These are phyloP conservation scores for Vitis rupestris DNA, from an alignment of 164 flowering plant genomes.

Conservation along the genomic window DNA sequence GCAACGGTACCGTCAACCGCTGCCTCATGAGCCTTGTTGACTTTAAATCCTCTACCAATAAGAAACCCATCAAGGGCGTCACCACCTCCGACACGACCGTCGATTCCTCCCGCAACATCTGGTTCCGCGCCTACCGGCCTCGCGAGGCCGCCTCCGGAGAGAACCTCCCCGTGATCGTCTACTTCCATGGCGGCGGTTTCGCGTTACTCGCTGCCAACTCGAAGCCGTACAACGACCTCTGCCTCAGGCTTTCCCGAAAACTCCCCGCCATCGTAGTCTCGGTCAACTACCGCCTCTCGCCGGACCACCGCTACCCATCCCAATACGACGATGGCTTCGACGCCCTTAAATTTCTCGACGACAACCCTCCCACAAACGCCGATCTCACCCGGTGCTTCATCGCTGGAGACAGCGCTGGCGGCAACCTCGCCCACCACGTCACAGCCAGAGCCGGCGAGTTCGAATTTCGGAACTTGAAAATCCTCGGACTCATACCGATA, in stretches of 20 bases:
- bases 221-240: conserved; percentile 12
- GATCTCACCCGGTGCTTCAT: conserved; percentile 16
- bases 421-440: conserved; percentile 28
- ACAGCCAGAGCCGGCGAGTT: background rate
- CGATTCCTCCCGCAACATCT: too few species aligned
- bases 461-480: conserved; percentile 8
- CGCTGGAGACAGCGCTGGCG: conserved; percentile 36
- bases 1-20: too few species aligned
- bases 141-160: too few species aligned
- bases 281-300: conserved; percentile 41
- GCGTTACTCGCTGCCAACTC: conserved; percentile 8
- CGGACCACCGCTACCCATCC: conserved; percentile 31
- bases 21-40: too few species aligned
- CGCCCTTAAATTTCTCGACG: conserved; percentile 18
- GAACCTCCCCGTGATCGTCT: too few species aligned
- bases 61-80: too few species aligned
- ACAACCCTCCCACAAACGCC: background rate
- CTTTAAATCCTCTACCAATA: too few species aligned
- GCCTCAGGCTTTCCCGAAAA: conserved; percentile 17
- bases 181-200: conserved; percentile 19
- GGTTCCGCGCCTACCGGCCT: too few species aligned
- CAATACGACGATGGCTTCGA: conserved; percentile 39
- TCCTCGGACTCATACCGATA: conserved; percentile 14
- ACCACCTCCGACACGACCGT: too few species aligned
- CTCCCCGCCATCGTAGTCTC: conserved; percentile 34